These are phyloP conservation scores for Cercospora beticola DNA, from an alignment of 2,329 filamentous ascomycete species.

Conservation along the genomic window DNA sequence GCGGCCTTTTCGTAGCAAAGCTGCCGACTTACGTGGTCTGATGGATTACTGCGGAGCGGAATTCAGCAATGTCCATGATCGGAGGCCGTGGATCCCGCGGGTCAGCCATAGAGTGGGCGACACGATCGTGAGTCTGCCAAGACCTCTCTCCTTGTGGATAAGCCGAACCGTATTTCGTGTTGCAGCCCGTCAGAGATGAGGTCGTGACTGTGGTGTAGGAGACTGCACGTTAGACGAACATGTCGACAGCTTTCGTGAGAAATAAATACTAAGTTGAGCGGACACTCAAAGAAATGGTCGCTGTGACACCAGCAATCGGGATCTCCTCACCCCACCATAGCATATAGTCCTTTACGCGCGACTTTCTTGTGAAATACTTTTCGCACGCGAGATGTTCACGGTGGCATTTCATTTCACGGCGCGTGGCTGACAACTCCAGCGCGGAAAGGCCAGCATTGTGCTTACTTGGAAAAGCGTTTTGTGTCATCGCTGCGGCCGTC, in stretches of 20 bases:
- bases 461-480: neutral
- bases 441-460: neutral
- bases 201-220: too few relatives aligned
- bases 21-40: neutral
- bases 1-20: neutral
- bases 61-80: too few relatives aligned
- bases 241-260: too few relatives aligned
- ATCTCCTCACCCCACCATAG: neutral
- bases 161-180: too few relatives aligned
- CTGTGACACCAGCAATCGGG: neutral
- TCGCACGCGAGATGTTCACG: too few relatives aligned
- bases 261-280: neutral
- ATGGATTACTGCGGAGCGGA: neutral
- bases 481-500: neutral
- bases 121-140: neutral
- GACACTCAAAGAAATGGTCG: neutral
- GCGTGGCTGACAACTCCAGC: neutral
- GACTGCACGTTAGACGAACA: too few relatives aligned
- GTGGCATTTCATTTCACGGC: neutral
- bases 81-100: neutral
- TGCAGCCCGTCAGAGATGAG: too few relatives aligned
- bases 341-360: neutral
- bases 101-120: neutral
- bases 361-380: too few relatives aligned
- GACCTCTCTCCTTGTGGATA: neutral